These are phyloP conservation scores for Eucalyptus regnans DNA, from an alignment of 345 rosid genomes.

Conservation along the genomic window DNA sequence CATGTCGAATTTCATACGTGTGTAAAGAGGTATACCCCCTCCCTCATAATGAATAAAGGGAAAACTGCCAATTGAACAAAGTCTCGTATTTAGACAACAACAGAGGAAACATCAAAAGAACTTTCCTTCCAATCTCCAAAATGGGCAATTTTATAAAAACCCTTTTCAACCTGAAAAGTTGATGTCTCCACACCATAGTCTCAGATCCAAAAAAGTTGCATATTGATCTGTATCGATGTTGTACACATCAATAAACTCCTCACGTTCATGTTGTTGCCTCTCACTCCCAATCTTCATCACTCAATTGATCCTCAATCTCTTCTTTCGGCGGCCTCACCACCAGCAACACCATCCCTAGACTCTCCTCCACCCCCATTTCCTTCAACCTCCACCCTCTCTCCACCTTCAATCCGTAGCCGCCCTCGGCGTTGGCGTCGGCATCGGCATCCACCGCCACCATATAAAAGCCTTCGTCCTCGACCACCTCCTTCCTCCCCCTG, in stretches of 20 bases:
- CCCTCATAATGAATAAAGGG: background rate
- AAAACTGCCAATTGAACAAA: background rate
- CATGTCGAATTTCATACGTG: background rate
- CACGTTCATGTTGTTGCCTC: background rate
- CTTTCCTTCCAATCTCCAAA: background rate
- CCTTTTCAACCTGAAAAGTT: background rate
- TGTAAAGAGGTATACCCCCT: background rate
- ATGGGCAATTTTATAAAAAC: background rate
- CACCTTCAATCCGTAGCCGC: constrained; percentile 27
- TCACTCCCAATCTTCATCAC: constrained; percentile 78
- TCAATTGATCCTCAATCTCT: constrained; percentile 44
- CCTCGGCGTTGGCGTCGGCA: background rate
- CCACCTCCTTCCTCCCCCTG: constrained; percentile 45
- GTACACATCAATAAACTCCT: background rate
- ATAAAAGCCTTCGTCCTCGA: constrained; percentile 51
- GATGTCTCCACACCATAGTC: background rate
- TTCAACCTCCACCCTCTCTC: constrained; percentile 65
- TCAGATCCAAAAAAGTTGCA: background rate
- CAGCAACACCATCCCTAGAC: constrained; percentile 50
- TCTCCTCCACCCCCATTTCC: constrained; percentile 39
- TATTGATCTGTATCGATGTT: background rate
- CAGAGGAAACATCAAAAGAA: background rate
- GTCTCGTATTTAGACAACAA: background rate
- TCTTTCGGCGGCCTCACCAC: constrained; percentile 78
- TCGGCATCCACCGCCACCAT: constrained; percentile 28